These are phyloP conservation scores for Chara braunii DNA, from an alignment of 139 green algal genomes.

Conservation along the genomic window DNA sequence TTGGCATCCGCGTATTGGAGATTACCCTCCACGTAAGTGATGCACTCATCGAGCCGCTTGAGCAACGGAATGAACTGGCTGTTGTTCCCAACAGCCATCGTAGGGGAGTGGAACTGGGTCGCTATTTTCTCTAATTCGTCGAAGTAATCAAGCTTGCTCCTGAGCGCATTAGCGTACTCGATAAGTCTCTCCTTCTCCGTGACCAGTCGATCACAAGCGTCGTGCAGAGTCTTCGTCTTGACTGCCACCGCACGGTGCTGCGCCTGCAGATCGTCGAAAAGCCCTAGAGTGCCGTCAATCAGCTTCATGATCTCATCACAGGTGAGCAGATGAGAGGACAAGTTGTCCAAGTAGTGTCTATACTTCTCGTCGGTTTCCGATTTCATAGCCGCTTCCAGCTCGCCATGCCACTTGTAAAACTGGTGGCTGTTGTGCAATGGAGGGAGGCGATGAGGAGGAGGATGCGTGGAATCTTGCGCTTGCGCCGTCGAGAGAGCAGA, in stretches of 20 bases:
- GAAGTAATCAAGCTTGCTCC: slow-evolving; percentile 75
- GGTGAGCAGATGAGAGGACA: slow-evolving; percentile 28
- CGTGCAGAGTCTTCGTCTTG: slow-evolving; percentile 34
- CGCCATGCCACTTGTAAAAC: slow-evolving; percentile 44
- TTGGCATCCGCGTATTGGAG: slow-evolving; percentile 81
- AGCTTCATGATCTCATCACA: slow-evolving; percentile 29
- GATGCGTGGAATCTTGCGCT: neutral
- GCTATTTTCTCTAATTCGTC: slow-evolving; percentile 78
- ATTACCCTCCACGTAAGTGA: slow-evolving; percentile 53
- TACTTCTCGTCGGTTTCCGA: slow-evolving; percentile 43
- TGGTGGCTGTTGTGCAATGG: slow-evolving; percentile 24
- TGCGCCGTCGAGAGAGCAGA: neutral
- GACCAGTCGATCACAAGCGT: slow-evolving; percentile 38
- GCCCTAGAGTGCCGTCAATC: slow-evolving; percentile 28
- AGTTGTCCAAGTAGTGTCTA: slow-evolving; percentile 19
- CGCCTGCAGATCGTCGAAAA: slow-evolving; percentile 32
- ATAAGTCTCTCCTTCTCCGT: slow-evolving; percentile 55
- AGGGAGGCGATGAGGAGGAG: neutral
- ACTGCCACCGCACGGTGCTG: slow-evolving; percentile 31
- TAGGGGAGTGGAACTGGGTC: slow-evolving; percentile 46
- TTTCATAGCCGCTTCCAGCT: slow-evolving; percentile 39
- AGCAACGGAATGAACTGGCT: slow-evolving; percentile 71
- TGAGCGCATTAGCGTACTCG: slow-evolving; percentile 64
- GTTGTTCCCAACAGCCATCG: slow-evolving; percentile 37
- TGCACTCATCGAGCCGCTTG: slow-evolving; percentile 79